phyloP scores from a whole-genome alignment of 106 monocot genomes.

The Allium fistulosum region DNA sequence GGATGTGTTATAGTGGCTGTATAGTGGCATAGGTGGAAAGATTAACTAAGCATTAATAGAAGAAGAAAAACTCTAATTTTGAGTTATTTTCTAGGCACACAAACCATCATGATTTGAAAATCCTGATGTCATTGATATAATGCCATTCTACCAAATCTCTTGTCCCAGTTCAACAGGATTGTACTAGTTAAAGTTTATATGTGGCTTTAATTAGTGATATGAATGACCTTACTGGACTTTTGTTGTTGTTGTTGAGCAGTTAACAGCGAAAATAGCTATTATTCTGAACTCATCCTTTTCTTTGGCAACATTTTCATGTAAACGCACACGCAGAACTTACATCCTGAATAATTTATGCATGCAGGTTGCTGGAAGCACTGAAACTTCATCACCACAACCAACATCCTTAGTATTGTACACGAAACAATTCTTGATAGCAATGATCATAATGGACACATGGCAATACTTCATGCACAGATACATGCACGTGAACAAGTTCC shows the following conservation, averaged over 20 bases:
- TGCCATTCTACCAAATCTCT: no score
- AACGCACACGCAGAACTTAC: background rate
- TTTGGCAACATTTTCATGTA: background rate
- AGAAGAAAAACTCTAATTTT: no score
- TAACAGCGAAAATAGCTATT: background rate
- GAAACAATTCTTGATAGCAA: slow-evolving; percentile 23
- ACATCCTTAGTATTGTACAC: background rate
- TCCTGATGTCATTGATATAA: no score
- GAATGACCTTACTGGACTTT: background rate
- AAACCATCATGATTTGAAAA: no score
- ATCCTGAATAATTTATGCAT: background rate
- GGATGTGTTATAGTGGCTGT: no score
- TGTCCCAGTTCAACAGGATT: no score
- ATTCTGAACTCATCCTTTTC: background rate
- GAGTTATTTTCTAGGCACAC: no score
- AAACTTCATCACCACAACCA: background rate
- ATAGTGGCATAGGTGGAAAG: no score
- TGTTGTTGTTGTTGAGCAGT: no score
- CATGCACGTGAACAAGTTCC: slow-evolving; percentile 29
- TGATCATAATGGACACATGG: slow-evolving; percentile 35
- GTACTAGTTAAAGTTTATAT: background rate
- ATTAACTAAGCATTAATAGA: no score
- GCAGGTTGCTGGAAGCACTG: background rate
- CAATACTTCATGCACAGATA: slow-evolving; percentile 32
- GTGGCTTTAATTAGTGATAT: background rate